Evolutionary conservation across 441 rosid genomes (phyloP), one percentile per base, ranked within the genome.

Genomic region (Populus hybrid): DNA sequence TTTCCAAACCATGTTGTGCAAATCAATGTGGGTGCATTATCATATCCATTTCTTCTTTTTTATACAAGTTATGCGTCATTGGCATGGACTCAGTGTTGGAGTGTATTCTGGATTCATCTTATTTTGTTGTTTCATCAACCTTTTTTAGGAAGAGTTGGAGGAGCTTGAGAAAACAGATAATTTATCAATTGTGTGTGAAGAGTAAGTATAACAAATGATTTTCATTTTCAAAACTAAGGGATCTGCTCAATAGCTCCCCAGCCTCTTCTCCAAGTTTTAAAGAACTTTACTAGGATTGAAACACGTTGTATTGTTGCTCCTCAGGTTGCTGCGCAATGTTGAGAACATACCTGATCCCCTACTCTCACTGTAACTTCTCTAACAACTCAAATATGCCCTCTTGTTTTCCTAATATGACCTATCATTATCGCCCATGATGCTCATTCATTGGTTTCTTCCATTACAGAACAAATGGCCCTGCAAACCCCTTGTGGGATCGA

Each of bases 391-490:
- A 1, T 75, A n/a, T 33, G 76, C 23, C n/a, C 26, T 1, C 36
- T 71, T 79, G 56, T 50, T 77, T 66, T 73, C 23, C 9, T 71
- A 61, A 29, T 29, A 29, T 29, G 3, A 63, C 69, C 35, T 74
- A 0, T 35, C 28, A 24, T 42, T 77, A 21, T 75, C 73, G 64
- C 75, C 28, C 70, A 64, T 66, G 71, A 74, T 74, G 63, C 53
- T 29, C 45, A 61, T 8, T 75, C 12, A 23, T 64, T 7, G 9
- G 16, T 53, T 31, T 14, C 14, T 35, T 33, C 36, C 42, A 74
- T 80, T 75, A 29, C 95, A 94, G 98, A 84, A 94, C 94, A 64
- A 88, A 33, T 69, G 94, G 93, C 71, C 91, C 92, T 38, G 71
- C 83, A 64, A 86, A 91, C 84, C 80, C 88, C 2, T 64, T 59